Evolutionary conservation across 2,329 filamentous ascomycete species (phyloP).

Genomic region (Pseudofabraea citricarpa): DNA sequence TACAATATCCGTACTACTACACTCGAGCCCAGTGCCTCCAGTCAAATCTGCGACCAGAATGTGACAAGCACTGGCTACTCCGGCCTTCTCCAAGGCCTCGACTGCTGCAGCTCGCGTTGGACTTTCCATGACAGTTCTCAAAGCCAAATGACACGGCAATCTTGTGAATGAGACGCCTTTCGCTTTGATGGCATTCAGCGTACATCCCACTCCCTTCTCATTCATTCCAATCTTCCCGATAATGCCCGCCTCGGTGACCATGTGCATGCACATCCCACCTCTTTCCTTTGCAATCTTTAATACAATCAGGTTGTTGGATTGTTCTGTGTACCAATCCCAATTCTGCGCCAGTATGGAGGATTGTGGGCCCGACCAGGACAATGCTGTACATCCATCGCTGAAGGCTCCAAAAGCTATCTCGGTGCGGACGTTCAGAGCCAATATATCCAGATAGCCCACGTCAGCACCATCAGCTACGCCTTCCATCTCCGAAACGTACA

Average conservation of each 20-base stretch:
- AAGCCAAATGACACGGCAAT: slow-evolving; percentile 49
- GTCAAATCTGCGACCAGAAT: slow-evolving; percentile 46
- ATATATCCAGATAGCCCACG: slow-evolving; percentile 36
- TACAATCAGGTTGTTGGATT: slow-evolving; percentile 15
- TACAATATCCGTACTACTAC: slow-evolving; percentile 26
- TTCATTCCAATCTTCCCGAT: slow-evolving; percentile 49
- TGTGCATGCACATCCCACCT: slow-evolving; percentile 13
- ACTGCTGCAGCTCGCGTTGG: slow-evolving; percentile 39
- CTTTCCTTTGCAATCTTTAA: slow-evolving; percentile 14
- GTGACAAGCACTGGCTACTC: slow-evolving; percentile 48
- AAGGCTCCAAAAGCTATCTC: slow-evolving; percentile 47
- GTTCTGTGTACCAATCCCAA: slow-evolving; percentile 24
- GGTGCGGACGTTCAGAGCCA: slow-evolving; percentile 46
- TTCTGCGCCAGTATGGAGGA: slow-evolving; percentile 20
- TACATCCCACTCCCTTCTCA: slow-evolving; percentile 45
- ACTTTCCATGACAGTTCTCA: slow-evolving; percentile 48
- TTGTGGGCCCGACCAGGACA: slow-evolving; percentile 33
- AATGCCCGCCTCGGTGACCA: slow-evolving; percentile 22
- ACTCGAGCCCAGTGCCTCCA: slow-evolving; percentile 45
- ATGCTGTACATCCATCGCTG: slow-evolving; percentile 44
- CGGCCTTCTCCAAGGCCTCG: slow-evolving; percentile 34
- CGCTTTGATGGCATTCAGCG: slow-evolving; percentile 50
- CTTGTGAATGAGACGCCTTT: slow-evolving; percentile 40
- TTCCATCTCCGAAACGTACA: slow-evolving; percentile 29
- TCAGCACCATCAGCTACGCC: slow-evolving; percentile 42